A percentile compares a stretch with the other conserved stretches of the same genome.
These are phyloP conservation scores for Pulveroboletus sp. DNA, from an alignment of 768 basidiomycete species.

Conservation along the genomic window DNA sequence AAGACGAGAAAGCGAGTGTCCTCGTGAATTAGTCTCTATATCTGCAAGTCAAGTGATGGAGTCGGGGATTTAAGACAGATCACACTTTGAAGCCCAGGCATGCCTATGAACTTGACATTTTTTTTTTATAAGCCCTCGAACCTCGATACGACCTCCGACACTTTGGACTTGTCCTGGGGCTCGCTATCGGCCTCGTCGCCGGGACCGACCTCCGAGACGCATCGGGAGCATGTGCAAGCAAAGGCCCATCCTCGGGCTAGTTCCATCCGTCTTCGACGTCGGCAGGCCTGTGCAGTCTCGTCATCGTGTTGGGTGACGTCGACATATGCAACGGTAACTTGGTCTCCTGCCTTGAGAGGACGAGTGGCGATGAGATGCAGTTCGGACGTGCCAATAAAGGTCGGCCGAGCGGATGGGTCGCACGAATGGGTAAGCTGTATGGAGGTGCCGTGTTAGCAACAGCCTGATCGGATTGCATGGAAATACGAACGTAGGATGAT, in stretches of 20 bases:
- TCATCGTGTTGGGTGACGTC: conserved; percentile 54
- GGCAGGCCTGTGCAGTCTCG: conserved; percentile 51
- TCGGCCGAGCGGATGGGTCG: conserved; percentile 57
- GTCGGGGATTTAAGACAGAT: not conserved
- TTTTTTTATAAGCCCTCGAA: conserved; percentile 24
- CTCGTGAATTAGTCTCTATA: not conserved
- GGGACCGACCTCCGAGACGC: conserved; percentile 47
- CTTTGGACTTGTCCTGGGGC: conserved; percentile 49
- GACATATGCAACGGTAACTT: conserved; percentile 71
- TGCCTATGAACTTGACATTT: not conserved
- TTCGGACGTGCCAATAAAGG: conserved; percentile 66
- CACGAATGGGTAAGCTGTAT: conserved; percentile 67
- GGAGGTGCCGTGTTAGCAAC: not conserved
- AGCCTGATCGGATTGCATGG: not conserved
- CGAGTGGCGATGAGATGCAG: conserved; percentile 64
- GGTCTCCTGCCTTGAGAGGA: conserved; percentile 69
- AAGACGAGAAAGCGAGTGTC: not conserved
- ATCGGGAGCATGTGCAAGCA: conserved; percentile 66
- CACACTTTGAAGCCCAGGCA: not conserved
- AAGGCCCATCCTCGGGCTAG: conserved; percentile 81
- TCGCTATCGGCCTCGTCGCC: conserved; percentile 28
- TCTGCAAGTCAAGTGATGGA: not conserved
- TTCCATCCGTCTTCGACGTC: conserved; percentile 64
- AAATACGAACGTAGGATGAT: conserved; percentile 58
- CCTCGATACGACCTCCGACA: conserved; percentile 34